Evolutionary conservation across 176 grass and related monocot species (phyloP).

Genomic region (Rhynchospora breviuscula): DNA sequence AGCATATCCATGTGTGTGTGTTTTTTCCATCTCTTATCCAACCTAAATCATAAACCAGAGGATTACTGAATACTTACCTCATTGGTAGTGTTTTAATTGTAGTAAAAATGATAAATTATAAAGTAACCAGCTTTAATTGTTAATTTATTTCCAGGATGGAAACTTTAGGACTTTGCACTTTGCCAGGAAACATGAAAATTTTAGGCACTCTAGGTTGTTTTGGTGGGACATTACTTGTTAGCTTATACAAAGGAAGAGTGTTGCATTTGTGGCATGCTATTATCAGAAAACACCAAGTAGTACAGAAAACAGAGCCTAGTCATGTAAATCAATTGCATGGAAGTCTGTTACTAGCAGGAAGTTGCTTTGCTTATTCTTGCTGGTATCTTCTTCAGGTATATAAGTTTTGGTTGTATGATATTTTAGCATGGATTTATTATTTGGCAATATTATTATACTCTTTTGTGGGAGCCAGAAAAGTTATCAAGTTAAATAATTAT

Average conservation of each 20-base stretch:
- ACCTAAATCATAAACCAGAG: neutral
- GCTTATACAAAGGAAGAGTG: conserved; percentile 44
- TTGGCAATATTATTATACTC: neutral
- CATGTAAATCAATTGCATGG: conserved; percentile 28
- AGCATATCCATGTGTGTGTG: too few species aligned
- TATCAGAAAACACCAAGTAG: neutral
- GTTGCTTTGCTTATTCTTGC: conserved; percentile 40
- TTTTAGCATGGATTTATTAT: neutral
- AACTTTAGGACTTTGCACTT: conserved; percentile 10
- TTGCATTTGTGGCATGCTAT: conserved; percentile 39
- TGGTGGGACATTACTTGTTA: conserved; percentile 43
- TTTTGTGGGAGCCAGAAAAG: neutral
- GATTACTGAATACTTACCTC: neutral
- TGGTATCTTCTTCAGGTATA: conserved; percentile 55
- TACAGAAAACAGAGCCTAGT: neutral
- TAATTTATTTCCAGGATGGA: conserved; percentile 29
- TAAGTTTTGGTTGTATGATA: neutral
- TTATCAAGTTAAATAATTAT: neutral
- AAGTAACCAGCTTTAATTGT: neutral
- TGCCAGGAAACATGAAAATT: conserved; percentile 27
- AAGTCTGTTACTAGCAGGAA: conserved; percentile 27
- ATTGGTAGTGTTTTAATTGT: too few species aligned
- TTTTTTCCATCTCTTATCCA: neutral
- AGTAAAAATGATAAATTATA: neutral
- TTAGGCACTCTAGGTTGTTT: conserved; percentile 24